A percentile compares a stretch with the other conserved stretches of the same genome.
Conservation (phyloP, 108 stramenopile genomes). For the Conticribra guillardii region DNA sequence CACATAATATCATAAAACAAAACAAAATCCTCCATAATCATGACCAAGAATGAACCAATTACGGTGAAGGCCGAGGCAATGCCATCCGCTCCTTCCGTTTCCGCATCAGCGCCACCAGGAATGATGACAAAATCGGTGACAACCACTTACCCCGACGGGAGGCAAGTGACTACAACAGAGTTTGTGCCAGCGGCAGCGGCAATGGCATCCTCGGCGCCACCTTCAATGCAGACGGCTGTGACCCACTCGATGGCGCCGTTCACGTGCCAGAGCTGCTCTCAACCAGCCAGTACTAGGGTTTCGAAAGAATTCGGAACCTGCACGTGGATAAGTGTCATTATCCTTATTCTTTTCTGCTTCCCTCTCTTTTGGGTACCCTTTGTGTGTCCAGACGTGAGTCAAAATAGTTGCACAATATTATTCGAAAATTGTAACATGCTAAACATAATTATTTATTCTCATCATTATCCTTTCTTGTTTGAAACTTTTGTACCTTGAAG, state of each 20-base stretch:
- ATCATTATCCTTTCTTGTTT: neutral
- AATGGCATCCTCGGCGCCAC: neutral
- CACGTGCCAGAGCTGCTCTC: neutral
- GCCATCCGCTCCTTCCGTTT: neutral
- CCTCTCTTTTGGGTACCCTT: neutral
- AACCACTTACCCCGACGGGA: neutral
- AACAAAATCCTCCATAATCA: too few relatives aligned
- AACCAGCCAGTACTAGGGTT: neutral
- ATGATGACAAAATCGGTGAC: neutral
- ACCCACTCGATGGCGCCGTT: neutral
- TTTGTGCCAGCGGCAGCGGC: neutral
- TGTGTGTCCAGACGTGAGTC: neutral
- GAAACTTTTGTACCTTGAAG: neutral
- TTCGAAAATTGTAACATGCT: neutral
- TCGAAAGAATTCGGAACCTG: neutral
- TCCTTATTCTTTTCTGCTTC: neutral
- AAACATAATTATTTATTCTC: neutral
- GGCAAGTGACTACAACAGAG: neutral
- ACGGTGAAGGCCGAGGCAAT: neutral
- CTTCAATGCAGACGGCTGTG: neutral
- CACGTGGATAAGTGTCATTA: neutral
- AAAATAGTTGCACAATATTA: neutral
- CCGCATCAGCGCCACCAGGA: neutral
- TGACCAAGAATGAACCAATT: too few relatives aligned
- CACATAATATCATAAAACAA: too few relatives aligned